These are phyloP conservation scores for Calocera cornea DNA, from an alignment of 768 basidiomycete genomes.

Conservation along the genomic window DNA sequence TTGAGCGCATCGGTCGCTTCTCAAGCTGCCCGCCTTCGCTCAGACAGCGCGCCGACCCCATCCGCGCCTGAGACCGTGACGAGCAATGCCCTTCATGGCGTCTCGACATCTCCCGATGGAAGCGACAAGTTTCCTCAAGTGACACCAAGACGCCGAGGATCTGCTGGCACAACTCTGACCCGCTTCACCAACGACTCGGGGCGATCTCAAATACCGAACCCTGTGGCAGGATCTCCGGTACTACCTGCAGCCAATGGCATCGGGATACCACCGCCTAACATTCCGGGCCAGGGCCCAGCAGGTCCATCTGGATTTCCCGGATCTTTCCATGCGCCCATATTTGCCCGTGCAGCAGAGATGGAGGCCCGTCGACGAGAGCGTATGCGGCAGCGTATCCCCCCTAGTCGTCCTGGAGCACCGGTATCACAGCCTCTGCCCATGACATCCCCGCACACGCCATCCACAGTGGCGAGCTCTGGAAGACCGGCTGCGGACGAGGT, in stretches of 20 bases:
- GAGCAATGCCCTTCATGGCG: neutral
- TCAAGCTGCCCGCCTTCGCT: conserved; percentile 9
- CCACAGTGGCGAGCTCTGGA: neutral
- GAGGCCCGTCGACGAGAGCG: conserved; percentile 53
- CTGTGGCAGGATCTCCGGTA: conserved; percentile 6
- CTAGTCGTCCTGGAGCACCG: conserved; percentile 25
- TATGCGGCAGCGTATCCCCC: conserved; percentile 45
- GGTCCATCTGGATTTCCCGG: neutral
- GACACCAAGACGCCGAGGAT: neutral
- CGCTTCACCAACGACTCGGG: neutral
- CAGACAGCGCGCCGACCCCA: conserved; percentile 21
- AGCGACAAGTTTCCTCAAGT: neutral
- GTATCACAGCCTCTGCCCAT: conserved; percentile 23
- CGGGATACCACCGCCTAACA: neutral
- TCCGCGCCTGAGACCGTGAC: conserved; percentile 8
- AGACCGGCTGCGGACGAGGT: neutral
- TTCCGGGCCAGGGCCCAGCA: neutral
- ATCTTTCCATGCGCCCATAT: conserved; percentile 39
- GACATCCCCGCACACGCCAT: neutral
- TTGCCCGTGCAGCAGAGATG: conserved; percentile 79
- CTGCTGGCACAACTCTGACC: neutral
- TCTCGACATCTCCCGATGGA: neutral
- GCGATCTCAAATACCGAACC: neutral
- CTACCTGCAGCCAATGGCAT: conserved; percentile 4
- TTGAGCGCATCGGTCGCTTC: conserved; percentile 7